Base-by-base conservation (phyloP, 2,329 filamentous ascomycete genomes). In the Tetracladium maxilliforme region DNA sequence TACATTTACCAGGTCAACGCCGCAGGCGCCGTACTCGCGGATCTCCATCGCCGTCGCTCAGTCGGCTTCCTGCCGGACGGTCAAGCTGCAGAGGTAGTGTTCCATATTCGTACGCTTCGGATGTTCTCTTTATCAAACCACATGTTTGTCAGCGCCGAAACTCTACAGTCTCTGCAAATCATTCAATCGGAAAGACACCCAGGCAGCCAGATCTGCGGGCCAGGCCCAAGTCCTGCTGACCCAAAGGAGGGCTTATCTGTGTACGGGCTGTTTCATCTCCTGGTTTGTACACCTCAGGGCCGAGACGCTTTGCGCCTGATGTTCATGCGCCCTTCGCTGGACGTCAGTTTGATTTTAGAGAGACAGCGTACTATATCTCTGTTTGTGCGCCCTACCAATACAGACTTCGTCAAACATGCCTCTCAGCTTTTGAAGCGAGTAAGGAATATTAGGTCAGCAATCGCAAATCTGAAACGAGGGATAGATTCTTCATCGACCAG, bases 131-230 rank as follows among this genome's bases (percentile, higher is more conserved):
- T 93, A 14, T 48, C 51, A 19, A 45, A 59, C 27, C 54, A 54
- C 25, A 82, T 87, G 72, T 82, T 90, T 40, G 60, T 94, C 36
- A 90, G 82, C 37, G 56, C 66, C 3, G 83, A 94, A 41, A 80
- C 86, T 1, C 54, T 95, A 21, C 51, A 70, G 10, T 84, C 84
- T 2, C 62, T 98, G 7, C 87, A 94, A 39, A 81, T 98, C 15
- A 60, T 93, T 14, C 75, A 78, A 28, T 71, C 77, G 2, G 86
- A 94, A 44, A 69, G 69, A 8, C 83, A 92, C 45, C 86, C 82
- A 5, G 84, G 83, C 41, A 73, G 68, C 23, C 78, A 87, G 33
- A 79, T 75, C 37, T 75, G 78, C 50, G 79, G 78, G 1, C 69
- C 72, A 4, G 65, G 61, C 6, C 66, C 58, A 34, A 58, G 60